Conservation (phyloP, 108 stramenopile species). For the Fragilariopsis cylindrus region DNA sequence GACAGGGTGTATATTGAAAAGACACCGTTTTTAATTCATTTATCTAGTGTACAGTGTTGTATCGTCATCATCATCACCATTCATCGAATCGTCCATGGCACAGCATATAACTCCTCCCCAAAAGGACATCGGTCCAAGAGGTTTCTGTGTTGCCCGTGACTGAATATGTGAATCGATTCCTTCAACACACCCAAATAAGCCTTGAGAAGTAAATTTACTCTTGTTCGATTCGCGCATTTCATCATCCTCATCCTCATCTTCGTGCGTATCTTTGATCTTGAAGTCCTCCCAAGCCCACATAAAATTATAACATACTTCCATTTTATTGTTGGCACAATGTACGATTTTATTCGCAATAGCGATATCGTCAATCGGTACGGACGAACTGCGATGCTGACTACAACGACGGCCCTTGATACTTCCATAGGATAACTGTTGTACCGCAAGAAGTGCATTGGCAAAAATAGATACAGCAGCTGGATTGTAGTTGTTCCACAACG, state of each 20-base stretch:
- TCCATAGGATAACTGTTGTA: conserved; percentile 57
- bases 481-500: conserved; percentile 8
- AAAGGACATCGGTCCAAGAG: background rate
- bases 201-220: too few relatives aligned
- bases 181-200: too few relatives aligned
- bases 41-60: too few relatives aligned
- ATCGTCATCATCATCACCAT: too few relatives aligned
- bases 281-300: conserved; percentile 66
- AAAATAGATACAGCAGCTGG: conserved; percentile 20
- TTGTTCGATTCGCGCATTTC: too few relatives aligned
- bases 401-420: conserved; percentile 36
- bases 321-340: conserved; percentile 46
- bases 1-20: too few relatives aligned
- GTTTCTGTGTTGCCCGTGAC: background rate
- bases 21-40: too few relatives aligned
- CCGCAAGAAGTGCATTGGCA: conserved; percentile 51
- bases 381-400: background rate
- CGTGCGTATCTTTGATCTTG: background rate
- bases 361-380: conserved; percentile 54
- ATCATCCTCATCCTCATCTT: too few relatives aligned
- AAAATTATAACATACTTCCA: conserved; percentile 42
- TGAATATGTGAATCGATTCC: too few relatives aligned
- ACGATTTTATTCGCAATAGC: conserved; percentile 68
- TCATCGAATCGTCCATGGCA: too few relatives aligned
- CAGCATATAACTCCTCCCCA: too few relatives aligned